phyloP scores from a whole-genome alignment of 495 filamentous ascomycete genomes.

The Bombardia bombarda region DNA sequence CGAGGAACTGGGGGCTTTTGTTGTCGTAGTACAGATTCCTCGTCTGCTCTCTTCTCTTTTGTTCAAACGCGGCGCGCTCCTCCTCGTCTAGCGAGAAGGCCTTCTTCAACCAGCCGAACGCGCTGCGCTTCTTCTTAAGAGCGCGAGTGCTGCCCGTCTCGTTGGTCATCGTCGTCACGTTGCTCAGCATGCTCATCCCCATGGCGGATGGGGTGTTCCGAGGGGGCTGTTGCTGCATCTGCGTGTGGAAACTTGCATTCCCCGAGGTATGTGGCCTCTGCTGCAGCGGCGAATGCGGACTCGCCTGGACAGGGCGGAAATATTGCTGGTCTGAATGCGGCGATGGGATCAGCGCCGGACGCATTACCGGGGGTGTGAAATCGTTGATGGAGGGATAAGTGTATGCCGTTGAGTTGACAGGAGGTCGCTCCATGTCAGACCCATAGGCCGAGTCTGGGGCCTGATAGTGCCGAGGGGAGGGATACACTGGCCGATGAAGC shows the following conservation, averaged over 20 bases:
- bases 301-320: slow-evolving; percentile 46
- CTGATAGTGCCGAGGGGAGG: slow-evolving; percentile 27
- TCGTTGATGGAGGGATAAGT: slow-evolving; percentile 21
- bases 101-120: slow-evolving; percentile 53
- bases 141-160: slow-evolving; percentile 7
- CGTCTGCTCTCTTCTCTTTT: slow-evolving; percentile 29
- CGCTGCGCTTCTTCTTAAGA: slow-evolving; percentile 52
- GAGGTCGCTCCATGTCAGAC: slow-evolving; percentile 38
- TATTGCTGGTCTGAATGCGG: slow-evolving; percentile 45
- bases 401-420: slow-evolving; percentile 22
- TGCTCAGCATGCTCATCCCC: slow-evolving; percentile 45
- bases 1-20: slow-evolving; percentile 34
- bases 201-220: slow-evolving; percentile 40
- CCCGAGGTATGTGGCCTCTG: slow-evolving; percentile 47
- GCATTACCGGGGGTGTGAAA: slow-evolving; percentile 27
- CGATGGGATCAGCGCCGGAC: slow-evolving; percentile 33
- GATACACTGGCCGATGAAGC: slow-evolving; percentile 20
- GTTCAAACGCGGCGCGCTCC: slow-evolving; percentile 44
- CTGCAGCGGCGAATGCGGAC: slow-evolving; percentile 47
- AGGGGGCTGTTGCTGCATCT: slow-evolving; percentile 15
- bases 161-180: slow-evolving; percentile 26
- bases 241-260: slow-evolving; percentile 20
- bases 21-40: slow-evolving; percentile 34
- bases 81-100: slow-evolving; percentile 50
- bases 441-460: slow-evolving; percentile 45